phyloP scores from a whole-genome alignment of 2,329 filamentous ascomycete species.

The Ilyonectria mors-panacis region DNA sequence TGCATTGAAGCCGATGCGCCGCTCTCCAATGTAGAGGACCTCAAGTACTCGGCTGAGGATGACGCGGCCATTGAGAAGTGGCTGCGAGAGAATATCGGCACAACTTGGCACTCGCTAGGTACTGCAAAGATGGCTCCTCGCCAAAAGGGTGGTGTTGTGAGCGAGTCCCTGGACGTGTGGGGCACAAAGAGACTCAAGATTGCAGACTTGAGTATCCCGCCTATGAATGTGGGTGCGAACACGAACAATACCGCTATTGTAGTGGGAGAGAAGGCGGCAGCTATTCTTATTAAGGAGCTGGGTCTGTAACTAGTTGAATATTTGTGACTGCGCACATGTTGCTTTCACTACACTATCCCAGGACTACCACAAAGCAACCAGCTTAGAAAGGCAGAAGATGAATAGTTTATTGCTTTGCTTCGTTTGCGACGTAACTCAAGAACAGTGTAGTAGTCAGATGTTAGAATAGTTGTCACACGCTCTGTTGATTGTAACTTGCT shows the following conservation, averaged over 20 bases:
- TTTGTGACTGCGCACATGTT: not conserved
- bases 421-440: not conserved
- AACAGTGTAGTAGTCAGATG: not conserved
- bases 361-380: not conserved
- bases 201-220: constrained; percentile 56
- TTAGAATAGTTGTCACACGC: not conserved
- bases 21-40: constrained; percentile 53
- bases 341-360: not conserved
- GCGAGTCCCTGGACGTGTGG: constrained; percentile 57
- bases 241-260: constrained; percentile 64
- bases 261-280: constrained; percentile 64
- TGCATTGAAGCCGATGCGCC: constrained; percentile 62
- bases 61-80: constrained; percentile 63
- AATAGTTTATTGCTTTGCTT: not conserved
- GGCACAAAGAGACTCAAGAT: constrained; percentile 59
- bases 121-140: constrained; percentile 62
- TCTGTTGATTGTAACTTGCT: no score
- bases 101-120: constrained; percentile 63
- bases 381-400: not conserved
- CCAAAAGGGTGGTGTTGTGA: constrained; percentile 57
- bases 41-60: constrained; percentile 66
- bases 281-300: constrained; percentile 57
- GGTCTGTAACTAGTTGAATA: constrained; percentile 31
- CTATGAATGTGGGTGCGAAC: constrained; percentile 61
- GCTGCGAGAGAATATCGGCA: constrained; percentile 57